Base-by-base conservation (phyloP, 805 yeast genomes). In the Cyberlindnera petersonii region DNA sequence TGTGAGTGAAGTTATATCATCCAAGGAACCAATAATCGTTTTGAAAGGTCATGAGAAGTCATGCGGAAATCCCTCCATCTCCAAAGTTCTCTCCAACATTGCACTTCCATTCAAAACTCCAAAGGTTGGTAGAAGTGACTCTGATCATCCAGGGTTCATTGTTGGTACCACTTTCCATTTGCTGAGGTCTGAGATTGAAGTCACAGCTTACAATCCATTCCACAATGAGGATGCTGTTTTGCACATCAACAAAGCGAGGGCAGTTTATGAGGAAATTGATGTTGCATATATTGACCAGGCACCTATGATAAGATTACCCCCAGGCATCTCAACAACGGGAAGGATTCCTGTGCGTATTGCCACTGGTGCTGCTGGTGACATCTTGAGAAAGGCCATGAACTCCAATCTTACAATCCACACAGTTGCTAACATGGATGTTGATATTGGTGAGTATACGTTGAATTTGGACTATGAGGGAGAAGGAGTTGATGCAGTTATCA, bases 171-270 rank as follows among this genome's bases (percentile, higher is more conserved):
- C 74, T 0, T 70, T 79, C 59, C 82, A 79, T 54, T 46, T 79
- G 4, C 59, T 77, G 59, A 60, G 72, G 0, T 72, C 79, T 1
- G 77, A 76, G 32, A 65, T 76, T 5, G 81, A 77, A 47, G 51
- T 79, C 40, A 68, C 71, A 0, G 61, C 77, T 0, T 74, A 53
- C 55, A 79, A 79, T 47, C 86, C 86, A 2, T 48, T 79, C 1
- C 39, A 46, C 5, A 77, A 79, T 48, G 54, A 65, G n/a, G 71
- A 65, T 13, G 56, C 74, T 1, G 49, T 58, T n/a, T 56, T 74
- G 11, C 59, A 59, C 9, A 58, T 79, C 15, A 42, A 62, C 15
- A 64, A 64, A 26, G 81, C 75, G 2, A 65, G 63, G 36, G 83
- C 82, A 0, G 60, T 61, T 1, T 68, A 69, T 44, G 66, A 73